These are phyloP conservation scores for Corniculantispora saksenae DNA, from an alignment of 2,329 filamentous ascomycete genomes.

Conservation along the genomic window DNA sequence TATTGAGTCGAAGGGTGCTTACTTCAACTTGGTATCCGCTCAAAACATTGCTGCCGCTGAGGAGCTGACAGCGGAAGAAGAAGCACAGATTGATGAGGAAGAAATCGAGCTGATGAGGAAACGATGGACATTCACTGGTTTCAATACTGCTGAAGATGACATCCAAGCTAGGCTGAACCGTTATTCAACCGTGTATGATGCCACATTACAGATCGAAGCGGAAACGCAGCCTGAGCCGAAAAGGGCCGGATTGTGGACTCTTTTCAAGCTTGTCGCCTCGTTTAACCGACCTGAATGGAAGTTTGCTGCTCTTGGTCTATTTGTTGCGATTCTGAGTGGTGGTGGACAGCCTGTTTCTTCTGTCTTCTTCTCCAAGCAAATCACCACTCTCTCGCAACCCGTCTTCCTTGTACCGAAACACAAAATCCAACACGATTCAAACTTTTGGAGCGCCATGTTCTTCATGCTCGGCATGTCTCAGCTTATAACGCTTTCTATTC, in stretches of 20 bases:
- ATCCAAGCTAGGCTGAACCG: slow-evolving; percentile 60
- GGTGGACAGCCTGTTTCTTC: slow-evolving; percentile 71
- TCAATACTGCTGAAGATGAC: slow-evolving; percentile 61
- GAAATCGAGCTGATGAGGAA: slow-evolving; percentile 54
- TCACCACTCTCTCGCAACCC: slow-evolving; percentile 64
- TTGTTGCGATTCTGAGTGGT: slow-evolving; percentile 76
- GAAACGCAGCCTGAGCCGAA: slow-evolving; percentile 44
- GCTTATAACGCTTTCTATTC: slow-evolving; percentile 66
- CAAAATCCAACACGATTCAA: slow-evolving; percentile 66
- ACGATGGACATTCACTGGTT: slow-evolving; percentile 43
- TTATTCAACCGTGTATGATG: slow-evolving; percentile 62
- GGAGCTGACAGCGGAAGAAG: slow-evolving; percentile 52
- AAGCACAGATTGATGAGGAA: slow-evolving; percentile 49
- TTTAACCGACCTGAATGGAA: slow-evolving; percentile 77
- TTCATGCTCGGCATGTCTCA: slow-evolving; percentile 77
- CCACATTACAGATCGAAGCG: slow-evolving; percentile 61
- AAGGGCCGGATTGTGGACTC: slow-evolving; percentile 70
- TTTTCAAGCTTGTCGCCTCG: slow-evolving; percentile 75
- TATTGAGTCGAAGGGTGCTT: slow-evolving; percentile 69
- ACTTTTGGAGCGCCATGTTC: slow-evolving; percentile 90
- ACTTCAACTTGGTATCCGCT: slow-evolving; percentile 82
- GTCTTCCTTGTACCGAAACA: slow-evolving; percentile 50
- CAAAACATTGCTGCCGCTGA: slow-evolving; percentile 74
- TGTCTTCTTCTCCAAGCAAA: slow-evolving; percentile 87
- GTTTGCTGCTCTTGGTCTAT: slow-evolving; percentile 71